These are phyloP conservation scores for Nakaseomyces bracarensis DNA, from an alignment of 1,139 yeast species.

Conservation along the genomic window DNA sequence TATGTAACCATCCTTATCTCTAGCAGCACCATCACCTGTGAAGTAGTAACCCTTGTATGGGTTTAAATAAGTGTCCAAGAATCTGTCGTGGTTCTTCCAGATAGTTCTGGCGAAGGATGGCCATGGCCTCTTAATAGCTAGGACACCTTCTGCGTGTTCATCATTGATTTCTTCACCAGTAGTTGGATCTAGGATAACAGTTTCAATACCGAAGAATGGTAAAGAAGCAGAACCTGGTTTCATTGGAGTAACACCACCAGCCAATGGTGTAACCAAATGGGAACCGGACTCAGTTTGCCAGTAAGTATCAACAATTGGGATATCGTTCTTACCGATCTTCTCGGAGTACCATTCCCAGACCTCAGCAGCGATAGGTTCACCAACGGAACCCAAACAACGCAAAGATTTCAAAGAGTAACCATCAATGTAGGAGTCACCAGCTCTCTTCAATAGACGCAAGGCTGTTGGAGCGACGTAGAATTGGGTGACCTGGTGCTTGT, in stretches of 20 bases:
- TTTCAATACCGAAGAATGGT: conserved; percentile 68
- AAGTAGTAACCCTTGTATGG: conserved; percentile 65
- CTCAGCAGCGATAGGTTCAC: conserved; percentile 89
- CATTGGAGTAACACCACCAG: conserved; percentile 55
- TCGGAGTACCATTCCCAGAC: conserved; percentile 91
- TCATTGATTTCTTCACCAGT: conserved; percentile 57
- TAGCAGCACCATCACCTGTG: conserved; percentile 78
- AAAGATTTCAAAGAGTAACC: conserved; percentile 56
- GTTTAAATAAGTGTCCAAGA: conserved; percentile 60
- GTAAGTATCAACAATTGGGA: conserved; percentile 70
- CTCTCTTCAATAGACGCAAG: conserved; percentile 70
- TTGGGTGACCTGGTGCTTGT: conserved; percentile 66
- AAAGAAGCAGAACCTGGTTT: conserved; percentile 75
- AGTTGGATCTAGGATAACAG: conserved; percentile 63
- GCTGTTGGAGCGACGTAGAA: conserved; percentile 91
- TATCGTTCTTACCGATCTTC: conserved; percentile 64
- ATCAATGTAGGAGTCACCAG: conserved; percentile 62
- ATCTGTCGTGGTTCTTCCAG: conserved; percentile 60
- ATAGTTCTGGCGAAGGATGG: conserved; percentile 75
- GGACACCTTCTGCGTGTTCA: conserved; percentile 64
- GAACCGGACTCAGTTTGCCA: conserved; percentile 84
- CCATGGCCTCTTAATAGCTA: conserved; percentile 65
- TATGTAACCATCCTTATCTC: conserved; percentile 67
- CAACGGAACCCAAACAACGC: conserved; percentile 76
- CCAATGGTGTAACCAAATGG: conserved; percentile 62